A percentile compares a stretch with the other conserved stretches of the same genome.
These are phyloP conservation scores for Kingdonia uniflora DNA, from an alignment of 164 flowering plant genomes.

Conservation along the genomic window DNA sequence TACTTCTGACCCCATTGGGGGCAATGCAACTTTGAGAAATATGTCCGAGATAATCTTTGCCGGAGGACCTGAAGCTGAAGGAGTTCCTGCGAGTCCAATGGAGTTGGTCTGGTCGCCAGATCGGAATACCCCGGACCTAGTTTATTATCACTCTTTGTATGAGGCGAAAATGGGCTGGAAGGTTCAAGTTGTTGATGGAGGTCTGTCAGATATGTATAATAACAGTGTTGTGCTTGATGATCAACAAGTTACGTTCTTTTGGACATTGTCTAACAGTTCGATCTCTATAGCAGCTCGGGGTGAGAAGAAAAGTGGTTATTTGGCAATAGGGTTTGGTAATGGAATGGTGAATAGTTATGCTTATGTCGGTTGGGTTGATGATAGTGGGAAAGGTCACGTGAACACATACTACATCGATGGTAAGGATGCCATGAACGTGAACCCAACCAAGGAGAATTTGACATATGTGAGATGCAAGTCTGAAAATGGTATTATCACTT, in stretches of 20 bases:
- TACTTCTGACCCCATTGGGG: constrained; percentile 87
- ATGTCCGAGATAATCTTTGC: constrained; percentile 65
- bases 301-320: constrained; percentile 90
- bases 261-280: constrained; percentile 62
- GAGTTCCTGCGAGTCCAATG: constrained; percentile 78
- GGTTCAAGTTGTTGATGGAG: constrained; percentile 95
- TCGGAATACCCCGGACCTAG: constrained; percentile 88
- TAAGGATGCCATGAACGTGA: constrained; percentile 53
- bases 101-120: constrained; percentile 83
- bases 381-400: constrained; percentile 56
- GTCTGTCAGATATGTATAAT: constrained; percentile 90
- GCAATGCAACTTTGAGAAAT: constrained; percentile 82
- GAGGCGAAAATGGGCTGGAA: constrained; percentile 93
- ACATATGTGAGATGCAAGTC: constrained; percentile 79
- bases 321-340: constrained; percentile 87
- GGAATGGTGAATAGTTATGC: constrained; percentile 87
- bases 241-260: constrained; percentile 89
- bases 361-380: constrained; percentile 90
- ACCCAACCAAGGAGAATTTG: constrained; percentile 80
- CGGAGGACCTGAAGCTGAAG: constrained; percentile 81
- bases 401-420: constrained; percentile 89
- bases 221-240: constrained; percentile 87
- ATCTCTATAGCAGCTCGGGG: constrained; percentile 87
- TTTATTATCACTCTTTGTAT: constrained; percentile 74
- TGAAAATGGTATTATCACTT: constrained; percentile 83